Evolutionary conservation across 148 eudicot genomes (phyloP).

Genomic region (Suaeda aralocaspica): DNA sequence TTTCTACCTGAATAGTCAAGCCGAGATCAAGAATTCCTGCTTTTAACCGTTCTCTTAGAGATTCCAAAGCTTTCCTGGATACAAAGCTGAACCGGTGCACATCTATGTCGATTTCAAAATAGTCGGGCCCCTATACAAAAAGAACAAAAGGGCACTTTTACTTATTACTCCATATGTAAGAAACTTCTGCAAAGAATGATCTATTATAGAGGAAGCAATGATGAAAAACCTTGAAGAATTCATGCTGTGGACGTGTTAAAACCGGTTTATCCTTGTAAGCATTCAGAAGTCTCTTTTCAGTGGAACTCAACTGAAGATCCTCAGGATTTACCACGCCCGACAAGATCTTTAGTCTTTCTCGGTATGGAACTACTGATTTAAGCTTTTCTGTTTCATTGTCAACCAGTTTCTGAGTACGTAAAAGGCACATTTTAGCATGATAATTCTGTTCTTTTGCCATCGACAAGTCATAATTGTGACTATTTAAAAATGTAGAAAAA

Average conservation of each 20-base stretch:
- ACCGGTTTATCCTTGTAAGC: conserved; percentile 92
- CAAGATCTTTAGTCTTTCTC: conserved; percentile 87
- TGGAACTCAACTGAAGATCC: conserved; percentile 63
- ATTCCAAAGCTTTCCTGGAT: conserved; percentile 74
- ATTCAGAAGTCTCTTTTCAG: conserved; percentile 75
- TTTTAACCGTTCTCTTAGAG: conserved; percentile 68
- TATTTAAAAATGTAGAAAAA: too few relatives aligned
- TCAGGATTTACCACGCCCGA: conserved; percentile 76
- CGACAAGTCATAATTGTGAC: neutral
- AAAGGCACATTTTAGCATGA: neutral
- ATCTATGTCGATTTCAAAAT: conserved; percentile 89
- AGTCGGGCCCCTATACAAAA: conserved; percentile 63
- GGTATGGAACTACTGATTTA: conserved; percentile 51
- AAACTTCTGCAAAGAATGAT: neutral
- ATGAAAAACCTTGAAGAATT: conserved; percentile 54
- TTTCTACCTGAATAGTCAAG: conserved; percentile 70
- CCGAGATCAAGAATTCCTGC: conserved; percentile 71
- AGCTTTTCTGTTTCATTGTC: conserved; percentile 60
- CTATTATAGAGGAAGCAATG: neutral
- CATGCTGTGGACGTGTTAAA: conserved; percentile 88
- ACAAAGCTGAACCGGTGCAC: conserved; percentile 87
- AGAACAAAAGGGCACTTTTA: neutral
- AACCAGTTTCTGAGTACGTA: conserved; percentile 44
- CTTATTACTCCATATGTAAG: neutral
- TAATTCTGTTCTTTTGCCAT: neutral